These are phyloP conservation scores for Dendryphion nanum DNA, from an alignment of 2,329 filamentous ascomycete species.

Conservation along the genomic window DNA sequence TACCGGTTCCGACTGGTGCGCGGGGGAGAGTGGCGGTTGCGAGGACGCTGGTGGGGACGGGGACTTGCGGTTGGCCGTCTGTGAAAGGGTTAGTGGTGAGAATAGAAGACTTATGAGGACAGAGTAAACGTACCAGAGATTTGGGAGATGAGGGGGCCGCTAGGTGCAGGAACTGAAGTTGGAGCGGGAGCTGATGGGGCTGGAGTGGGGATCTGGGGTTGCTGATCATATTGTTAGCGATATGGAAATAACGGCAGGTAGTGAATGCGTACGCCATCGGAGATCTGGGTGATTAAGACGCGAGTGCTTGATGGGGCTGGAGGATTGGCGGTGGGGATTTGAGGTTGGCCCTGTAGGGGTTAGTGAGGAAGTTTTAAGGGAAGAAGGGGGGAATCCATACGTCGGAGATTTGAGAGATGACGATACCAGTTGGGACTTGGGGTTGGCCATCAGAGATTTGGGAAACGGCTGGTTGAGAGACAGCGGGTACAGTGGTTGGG, in stretches of 20 bases:
- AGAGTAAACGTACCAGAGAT: conserved; percentile 3
- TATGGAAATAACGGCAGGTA: no score
- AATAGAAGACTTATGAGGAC: not conserved
- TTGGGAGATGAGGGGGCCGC: conserved; percentile 3
- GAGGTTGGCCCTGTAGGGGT: conserved; percentile 18
- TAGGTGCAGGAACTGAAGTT: conserved; percentile 1
- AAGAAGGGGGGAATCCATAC: conserved; percentile 1
- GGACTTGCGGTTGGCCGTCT: conserved; percentile 10
- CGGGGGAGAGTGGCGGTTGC: conserved; percentile 11
- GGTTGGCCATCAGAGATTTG: conserved; percentile 29
- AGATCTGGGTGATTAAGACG: conserved; percentile 12
- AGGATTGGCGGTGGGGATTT: conserved; percentile 18
- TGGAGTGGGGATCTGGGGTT: conserved; percentile 6
- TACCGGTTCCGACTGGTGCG: conserved; percentile 2
- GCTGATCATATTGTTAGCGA: no score
- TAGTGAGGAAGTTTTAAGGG: conserved; percentile 12
- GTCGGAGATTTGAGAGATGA: conserved; percentile 21
- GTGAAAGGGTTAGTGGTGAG: not conserved
- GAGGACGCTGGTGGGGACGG: conserved; percentile 10
- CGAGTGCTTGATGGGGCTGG: conserved; percentile 3
- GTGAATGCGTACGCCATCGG: no score
- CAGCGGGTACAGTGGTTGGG: no score
- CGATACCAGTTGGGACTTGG: conserved; percentile 7
- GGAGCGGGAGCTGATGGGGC: conserved; percentile 5
- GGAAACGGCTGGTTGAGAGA: conserved; percentile 12